A percentile compares a stretch with the other conserved stretches of the same genome.
These are phyloP conservation scores for Paramyrothecium roridum DNA, from an alignment of 2,329 filamentous ascomycete genomes.

Conservation along the genomic window DNA sequence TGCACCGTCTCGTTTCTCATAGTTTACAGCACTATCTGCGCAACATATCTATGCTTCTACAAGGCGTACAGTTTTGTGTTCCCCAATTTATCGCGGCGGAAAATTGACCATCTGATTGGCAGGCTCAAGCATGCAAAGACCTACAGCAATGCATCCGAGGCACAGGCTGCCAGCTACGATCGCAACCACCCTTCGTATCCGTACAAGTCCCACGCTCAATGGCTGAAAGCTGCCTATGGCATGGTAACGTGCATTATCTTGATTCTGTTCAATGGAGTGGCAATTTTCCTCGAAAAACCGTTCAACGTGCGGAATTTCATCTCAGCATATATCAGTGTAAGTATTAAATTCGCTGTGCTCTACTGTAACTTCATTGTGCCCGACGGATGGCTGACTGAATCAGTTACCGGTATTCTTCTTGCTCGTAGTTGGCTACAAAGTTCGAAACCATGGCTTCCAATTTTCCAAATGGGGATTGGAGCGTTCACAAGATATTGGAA, in stretches of 20 bases:
- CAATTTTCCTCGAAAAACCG: conserved; percentile 25
- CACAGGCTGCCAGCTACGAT: conserved; percentile 28
- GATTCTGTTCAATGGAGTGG: conserved; percentile 30
- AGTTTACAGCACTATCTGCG: conserved; percentile 35
- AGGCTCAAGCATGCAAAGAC: conserved; percentile 34
- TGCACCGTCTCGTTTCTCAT: conserved; percentile 35
- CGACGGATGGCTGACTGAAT: neutral
- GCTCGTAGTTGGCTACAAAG: conserved; percentile 33
- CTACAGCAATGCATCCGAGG: conserved; percentile 33
- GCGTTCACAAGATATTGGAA: conserved; percentile 30
- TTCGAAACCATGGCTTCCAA: conserved; percentile 29
- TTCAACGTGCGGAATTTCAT: conserved; percentile 32
- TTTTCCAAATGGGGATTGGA: conserved; percentile 30
- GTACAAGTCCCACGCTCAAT: conserved; percentile 35
- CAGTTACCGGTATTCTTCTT: conserved; percentile 32
- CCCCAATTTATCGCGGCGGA: neutral
- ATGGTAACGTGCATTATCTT: conserved; percentile 27
- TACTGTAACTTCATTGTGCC: neutral
- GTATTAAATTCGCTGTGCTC: conserved; percentile 4
- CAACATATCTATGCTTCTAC: conserved; percentile 35
- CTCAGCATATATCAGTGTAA: conserved; percentile 36
- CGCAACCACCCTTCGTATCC: conserved; percentile 30
- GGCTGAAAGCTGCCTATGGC: conserved; percentile 32
- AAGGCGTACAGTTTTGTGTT: conserved; percentile 20
- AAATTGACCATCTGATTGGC: neutral